A percentile compares a stretch with the other conserved stretches of the same genome.
Evolutionary conservation across 75 land plant genomes (phyloP).

Genomic region (Sequoiadendron giganteum): DNA sequence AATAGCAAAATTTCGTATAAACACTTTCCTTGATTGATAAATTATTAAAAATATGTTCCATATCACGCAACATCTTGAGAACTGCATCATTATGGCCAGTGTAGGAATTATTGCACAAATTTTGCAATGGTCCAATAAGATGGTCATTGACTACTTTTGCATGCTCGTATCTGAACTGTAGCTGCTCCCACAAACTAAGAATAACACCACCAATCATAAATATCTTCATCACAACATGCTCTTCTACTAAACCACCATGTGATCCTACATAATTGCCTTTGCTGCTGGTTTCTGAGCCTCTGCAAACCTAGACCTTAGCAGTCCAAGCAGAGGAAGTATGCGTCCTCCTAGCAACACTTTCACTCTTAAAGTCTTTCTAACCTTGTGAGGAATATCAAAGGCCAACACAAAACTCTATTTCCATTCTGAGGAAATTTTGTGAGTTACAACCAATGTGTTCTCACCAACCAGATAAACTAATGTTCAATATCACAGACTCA

Average conservation of each 20-base stretch:
- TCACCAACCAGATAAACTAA: neutral
- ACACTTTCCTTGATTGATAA: too few species aligned
- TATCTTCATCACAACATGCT: conserved; percentile 85
- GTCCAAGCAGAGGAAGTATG: conserved; percentile 75
- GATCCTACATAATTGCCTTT: conserved; percentile 78
- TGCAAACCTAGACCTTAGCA: conserved; percentile 52
- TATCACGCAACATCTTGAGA: too few species aligned
- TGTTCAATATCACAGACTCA: neutral
- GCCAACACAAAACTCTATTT: conserved; percentile 90
- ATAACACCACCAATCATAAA: conserved; percentile 92
- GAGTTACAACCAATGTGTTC: too few species aligned
- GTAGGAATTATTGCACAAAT: conserved; percentile 46
- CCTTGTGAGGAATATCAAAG: conserved; percentile 89
- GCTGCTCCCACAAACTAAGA: conserved; percentile 79
- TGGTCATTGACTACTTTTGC: conserved; percentile 68
- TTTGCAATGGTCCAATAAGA: conserved; percentile 66
- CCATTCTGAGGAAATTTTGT: conserved; percentile 72
- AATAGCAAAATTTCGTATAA: too few species aligned
- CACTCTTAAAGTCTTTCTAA: conserved; percentile 63
- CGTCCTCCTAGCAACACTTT: conserved; percentile 92
- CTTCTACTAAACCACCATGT: conserved; percentile 62
- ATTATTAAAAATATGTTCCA: too few species aligned
- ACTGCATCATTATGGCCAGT: too few species aligned
- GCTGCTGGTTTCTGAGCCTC: conserved; percentile 84
- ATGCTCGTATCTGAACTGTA: conserved; percentile 42